A percentile compares a stretch with the other conserved stretches of the same genome.
Conservation (phyloP, 2,329 filamentous ascomycete genomes). For the Phialocephala sp. region DNA sequence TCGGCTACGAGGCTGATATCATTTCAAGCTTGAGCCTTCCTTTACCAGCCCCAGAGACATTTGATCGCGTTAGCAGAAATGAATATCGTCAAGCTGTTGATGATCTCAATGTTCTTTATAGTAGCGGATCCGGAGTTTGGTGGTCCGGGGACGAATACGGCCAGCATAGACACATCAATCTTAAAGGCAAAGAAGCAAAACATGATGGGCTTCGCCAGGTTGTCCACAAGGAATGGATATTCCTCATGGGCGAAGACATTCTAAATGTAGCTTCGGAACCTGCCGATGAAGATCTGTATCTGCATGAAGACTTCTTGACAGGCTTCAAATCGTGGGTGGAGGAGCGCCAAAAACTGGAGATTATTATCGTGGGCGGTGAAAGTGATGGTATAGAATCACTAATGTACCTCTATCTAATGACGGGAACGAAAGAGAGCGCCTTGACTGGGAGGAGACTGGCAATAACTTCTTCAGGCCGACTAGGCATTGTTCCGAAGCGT, state of each 20-base stretch:
- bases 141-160: conserved; percentile 17
- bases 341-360: not conserved
- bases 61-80: not conserved
- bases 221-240: not conserved
- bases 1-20: conserved; percentile 13
- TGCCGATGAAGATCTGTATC: not conserved
- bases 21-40: conserved; percentile 1
- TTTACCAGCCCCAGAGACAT: not conserved
- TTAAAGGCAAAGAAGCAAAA: conserved; percentile 3
- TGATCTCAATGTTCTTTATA: not conserved
- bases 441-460: not conserved
- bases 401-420: not conserved
- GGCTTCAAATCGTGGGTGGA: not conserved
- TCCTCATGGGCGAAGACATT: not conserved
- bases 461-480: not conserved
- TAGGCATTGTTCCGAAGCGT: not conserved
- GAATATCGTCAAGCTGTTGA: not conserved
- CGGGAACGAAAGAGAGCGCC: not conserved
- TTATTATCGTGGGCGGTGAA: not conserved
- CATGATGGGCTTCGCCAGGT: conserved; percentile 10
- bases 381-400: not conserved
- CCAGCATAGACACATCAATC: conserved; percentile 6
- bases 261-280: not conserved
- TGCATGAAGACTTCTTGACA: not conserved
- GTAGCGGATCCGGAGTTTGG: not conserved